Conservation (phyloP, 768 basidiomycete genomes). For the Amanita polypyramis region DNA sequence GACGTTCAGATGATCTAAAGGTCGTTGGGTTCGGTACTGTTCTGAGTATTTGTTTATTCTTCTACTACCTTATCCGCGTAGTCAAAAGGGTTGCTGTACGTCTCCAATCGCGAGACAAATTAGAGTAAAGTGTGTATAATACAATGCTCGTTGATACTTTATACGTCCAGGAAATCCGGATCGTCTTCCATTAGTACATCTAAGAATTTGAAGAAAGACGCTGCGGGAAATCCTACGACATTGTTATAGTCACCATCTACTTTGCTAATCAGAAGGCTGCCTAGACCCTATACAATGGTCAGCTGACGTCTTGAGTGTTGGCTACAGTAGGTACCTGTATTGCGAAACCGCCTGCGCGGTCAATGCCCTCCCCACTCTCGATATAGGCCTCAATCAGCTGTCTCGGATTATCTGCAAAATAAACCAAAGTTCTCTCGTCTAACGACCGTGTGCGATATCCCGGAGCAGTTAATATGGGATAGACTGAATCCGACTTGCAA, state of each 20-base stretch:
- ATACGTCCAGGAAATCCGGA: constrained; percentile 51
- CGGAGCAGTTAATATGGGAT: constrained; percentile 63
- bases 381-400: constrained; percentile 69
- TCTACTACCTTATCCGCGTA: constrained; percentile 24
- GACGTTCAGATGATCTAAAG: constrained; percentile 22
- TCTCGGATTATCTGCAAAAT: constrained; percentile 56
- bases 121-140: background rate
- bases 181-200: constrained; percentile 68
- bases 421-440: constrained; percentile 72
- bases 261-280: constrained; percentile 71
- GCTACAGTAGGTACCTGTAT: constrained; percentile 52
- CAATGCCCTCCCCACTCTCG: constrained; percentile 74
- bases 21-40: constrained; percentile 34
- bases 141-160: background rate
- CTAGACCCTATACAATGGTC: constrained; percentile 47
- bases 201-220: constrained; percentile 71
- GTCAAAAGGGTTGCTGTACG: constrained; percentile 11
- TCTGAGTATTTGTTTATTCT: constrained; percentile 26
- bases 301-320: background rate
- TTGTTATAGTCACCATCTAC: constrained; percentile 88
- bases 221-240: constrained; percentile 85
- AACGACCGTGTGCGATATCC: constrained; percentile 55
- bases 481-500: constrained; percentile 33
- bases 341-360: constrained; percentile 91
- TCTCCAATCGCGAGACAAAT: background rate